Conservation (phyloP, 495 filamentous ascomycete genomes). For the Trichoderma orchidacearum region DNA sequence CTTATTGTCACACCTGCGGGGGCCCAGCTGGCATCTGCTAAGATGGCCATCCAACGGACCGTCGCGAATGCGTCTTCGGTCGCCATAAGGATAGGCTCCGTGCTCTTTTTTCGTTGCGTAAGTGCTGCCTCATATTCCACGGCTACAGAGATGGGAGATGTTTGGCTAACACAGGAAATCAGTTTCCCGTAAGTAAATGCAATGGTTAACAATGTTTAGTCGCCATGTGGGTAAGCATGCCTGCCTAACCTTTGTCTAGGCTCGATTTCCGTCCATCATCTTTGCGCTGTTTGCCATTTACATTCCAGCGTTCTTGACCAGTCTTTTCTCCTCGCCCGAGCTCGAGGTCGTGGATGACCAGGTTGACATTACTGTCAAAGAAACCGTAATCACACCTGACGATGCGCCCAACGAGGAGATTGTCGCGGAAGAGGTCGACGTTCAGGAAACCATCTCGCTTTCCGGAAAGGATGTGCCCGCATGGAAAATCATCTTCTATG, state of each 20-base stretch:
- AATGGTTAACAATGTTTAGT: too few relatives aligned
- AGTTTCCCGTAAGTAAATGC: constrained; percentile 51
- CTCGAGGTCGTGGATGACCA: constrained; percentile 49
- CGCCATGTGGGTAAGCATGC: constrained; percentile 5
- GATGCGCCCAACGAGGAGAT: constrained; percentile 12
- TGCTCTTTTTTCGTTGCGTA: constrained; percentile 85
- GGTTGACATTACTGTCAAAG: constrained; percentile 43
- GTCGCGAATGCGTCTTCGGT: constrained; percentile 33
- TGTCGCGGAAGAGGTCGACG: constrained; percentile 31
- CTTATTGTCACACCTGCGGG: background rate
- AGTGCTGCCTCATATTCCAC: constrained; percentile 7
- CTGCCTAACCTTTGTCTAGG: constrained; percentile 3
- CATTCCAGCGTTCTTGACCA: constrained; percentile 48
- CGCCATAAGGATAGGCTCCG: constrained; percentile 44
- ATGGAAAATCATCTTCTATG: constrained; percentile 56
- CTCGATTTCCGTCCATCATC: constrained; percentile 39
- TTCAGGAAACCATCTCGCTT: constrained; percentile 35
- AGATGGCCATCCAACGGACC: constrained; percentile 12
- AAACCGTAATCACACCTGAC: constrained; percentile 24
- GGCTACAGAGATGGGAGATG: background rate
- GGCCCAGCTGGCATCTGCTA: background rate
- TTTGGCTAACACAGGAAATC: constrained; percentile 12
- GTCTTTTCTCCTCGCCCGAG: constrained; percentile 40
- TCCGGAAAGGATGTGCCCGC: constrained; percentile 22
- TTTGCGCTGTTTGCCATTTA: constrained; percentile 63